Percentiles rank a stretch among this genome's conserved stretches.
Evolutionary conservation across 768 basidiomycete genomes (phyloP).

Genomic region (Rhodocollybia butyracea): DNA sequence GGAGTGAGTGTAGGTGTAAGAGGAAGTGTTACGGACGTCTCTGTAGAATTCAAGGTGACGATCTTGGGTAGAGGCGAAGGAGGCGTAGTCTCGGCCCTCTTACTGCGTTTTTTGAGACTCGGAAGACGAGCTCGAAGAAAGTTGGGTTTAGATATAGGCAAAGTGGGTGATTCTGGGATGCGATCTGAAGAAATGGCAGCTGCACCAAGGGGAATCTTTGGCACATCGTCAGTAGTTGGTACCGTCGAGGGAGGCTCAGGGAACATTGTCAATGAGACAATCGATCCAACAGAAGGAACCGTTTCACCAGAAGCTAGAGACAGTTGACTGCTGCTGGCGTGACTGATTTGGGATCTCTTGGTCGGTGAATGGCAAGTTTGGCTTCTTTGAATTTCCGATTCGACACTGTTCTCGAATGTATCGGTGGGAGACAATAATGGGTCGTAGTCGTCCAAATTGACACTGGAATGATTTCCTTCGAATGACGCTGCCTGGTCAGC

Average conservation of each 20-base stretch:
- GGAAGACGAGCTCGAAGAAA: neutral
- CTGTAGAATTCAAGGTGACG: neutral
- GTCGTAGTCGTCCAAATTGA: neutral
- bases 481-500: neutral
- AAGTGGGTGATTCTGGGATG: neutral
- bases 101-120: neutral
- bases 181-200: neutral
- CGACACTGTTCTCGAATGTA: neutral
- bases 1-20: neutral
- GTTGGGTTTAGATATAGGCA: neutral
- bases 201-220: no score
- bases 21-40: neutral
- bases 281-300: neutral
- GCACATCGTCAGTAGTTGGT: no score
- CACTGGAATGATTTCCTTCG: neutral
- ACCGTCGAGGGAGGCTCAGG: constrained; percentile 1
- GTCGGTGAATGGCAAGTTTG: neutral
- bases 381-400: neutral
- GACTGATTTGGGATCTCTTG: no score
- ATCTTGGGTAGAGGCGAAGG: neutral
- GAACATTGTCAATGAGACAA: constrained; percentile 5
- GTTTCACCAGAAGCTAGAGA: neutral
- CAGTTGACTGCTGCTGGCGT: neutral
- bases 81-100: neutral
- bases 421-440: constrained; percentile 1